phyloP scores from a whole-genome alignment of 306 rosid genomes.

The Nissolia schottii region DNA sequence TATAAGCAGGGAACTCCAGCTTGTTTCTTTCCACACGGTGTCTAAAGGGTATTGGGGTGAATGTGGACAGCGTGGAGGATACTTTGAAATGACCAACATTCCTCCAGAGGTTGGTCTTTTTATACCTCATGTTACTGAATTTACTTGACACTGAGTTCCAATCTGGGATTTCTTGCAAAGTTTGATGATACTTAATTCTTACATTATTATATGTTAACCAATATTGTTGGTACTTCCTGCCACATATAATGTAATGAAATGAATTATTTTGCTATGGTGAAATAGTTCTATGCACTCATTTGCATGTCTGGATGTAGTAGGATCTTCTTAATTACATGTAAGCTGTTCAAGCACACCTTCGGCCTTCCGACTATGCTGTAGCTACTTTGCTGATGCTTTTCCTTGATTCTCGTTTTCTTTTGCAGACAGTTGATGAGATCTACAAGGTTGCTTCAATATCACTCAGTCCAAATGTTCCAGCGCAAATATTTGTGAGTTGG shows the following conservation, averaged over 20 bases:
- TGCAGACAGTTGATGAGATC: conserved; percentile 98
- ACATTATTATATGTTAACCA: not conserved
- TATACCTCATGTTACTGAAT: not conserved
- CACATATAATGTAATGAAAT: not conserved
- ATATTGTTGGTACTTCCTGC: not conserved
- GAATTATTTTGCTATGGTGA: not conserved
- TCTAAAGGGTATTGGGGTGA: conserved; percentile 99
- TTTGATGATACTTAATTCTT: not conserved
- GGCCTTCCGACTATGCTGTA: not conserved
- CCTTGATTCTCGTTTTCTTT: conserved; percentile 22
- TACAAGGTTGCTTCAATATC: conserved; percentile 85
- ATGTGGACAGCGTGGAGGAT: conserved; percentile 99
- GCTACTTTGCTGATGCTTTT: conserved; percentile 15
- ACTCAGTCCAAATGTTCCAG: conserved; percentile 98
- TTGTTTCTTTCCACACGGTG: conserved; percentile 85
- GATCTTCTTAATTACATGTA: conserved; percentile 20
- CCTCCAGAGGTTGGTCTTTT: conserved; percentile 73
- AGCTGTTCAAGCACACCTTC: not conserved
- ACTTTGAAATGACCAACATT: conserved; percentile 96
- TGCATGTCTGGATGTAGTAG: conserved; percentile 8
- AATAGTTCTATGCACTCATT: not conserved
- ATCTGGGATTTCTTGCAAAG: conserved; percentile 3
- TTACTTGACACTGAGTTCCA: conserved; percentile 15
- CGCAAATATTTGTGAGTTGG: conserved; percentile 94
- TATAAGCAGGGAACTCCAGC: conserved; percentile 80